Evolutionary conservation across 768 basidiomycete genomes (phyloP).

Genomic region (Pholiota molesta): DNA sequence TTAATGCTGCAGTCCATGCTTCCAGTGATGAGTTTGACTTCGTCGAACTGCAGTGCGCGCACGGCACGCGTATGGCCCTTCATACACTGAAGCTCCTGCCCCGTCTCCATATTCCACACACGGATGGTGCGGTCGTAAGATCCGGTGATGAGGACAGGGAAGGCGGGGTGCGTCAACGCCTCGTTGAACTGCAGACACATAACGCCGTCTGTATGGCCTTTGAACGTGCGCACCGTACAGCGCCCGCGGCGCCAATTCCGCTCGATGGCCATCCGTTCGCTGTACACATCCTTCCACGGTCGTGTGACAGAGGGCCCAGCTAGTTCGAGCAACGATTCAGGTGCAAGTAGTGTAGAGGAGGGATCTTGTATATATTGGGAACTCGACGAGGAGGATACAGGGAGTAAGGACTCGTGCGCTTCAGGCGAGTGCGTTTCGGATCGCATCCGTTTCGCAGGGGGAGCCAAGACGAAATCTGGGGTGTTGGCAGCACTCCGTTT

Average conservation of each 20-base stretch:
- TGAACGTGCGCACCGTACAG: conserved; percentile 80
- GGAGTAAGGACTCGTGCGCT: conserved; percentile 5
- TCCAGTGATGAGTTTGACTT: conserved; percentile 92
- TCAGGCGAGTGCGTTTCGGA: conserved; percentile 29
- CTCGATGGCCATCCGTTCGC: conserved; percentile 94
- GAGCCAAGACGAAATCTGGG: conserved; percentile 23
- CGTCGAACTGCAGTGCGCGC: conserved; percentile 92
- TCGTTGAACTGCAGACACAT: conserved; percentile 98
- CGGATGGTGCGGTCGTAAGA: conserved; percentile 95
- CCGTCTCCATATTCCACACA: conserved; percentile 97
- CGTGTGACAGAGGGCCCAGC: conserved; percentile 57
- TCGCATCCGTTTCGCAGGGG: conserved; percentile 57
- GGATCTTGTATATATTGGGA: conserved; percentile 16
- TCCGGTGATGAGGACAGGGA: conserved; percentile 95
- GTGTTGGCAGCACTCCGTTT: conserved; percentile 37
- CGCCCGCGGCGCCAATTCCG: conserved; percentile 97
- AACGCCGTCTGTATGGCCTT: conserved; percentile 94
- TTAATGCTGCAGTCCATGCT: conserved; percentile 96
- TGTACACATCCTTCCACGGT: conserved; percentile 99
- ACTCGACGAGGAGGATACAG: conserved; percentile 14
- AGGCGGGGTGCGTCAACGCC: conserved; percentile 76
- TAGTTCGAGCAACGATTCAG: conserved; percentile 27
- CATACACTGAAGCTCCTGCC: conserved; percentile 78
- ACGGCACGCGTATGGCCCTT: conserved; percentile 93
- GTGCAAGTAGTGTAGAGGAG: conserved; percentile 32